Evolutionary conservation across 2,329 filamentous ascomycete genomes (phyloP).

Genomic region (Domatiomyces globalis): DNA sequence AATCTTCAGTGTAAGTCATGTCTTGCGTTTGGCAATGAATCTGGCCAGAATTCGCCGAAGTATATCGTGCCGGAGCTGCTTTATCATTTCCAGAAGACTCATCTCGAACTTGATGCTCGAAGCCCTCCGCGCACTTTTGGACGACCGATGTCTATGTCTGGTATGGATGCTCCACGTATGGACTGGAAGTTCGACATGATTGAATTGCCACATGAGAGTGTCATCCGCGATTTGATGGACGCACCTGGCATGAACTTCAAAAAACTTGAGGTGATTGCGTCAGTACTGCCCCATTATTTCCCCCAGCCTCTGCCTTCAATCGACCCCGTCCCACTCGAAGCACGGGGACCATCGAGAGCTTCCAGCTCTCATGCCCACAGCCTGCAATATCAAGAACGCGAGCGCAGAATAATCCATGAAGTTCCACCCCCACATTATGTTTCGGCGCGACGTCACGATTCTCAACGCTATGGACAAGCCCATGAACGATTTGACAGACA

Average conservation of each 20-base stretch:
- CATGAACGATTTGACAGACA: neutral
- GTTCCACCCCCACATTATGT: neutral
- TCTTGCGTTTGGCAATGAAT: constrained; percentile 1
- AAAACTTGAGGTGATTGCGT: neutral
- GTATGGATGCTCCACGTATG: constrained; percentile 19
- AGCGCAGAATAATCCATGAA: neutral
- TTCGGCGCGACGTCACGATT: neutral
- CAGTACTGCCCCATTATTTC: neutral
- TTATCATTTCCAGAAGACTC: constrained; percentile 26
- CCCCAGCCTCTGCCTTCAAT: neutral
- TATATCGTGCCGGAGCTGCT: constrained; percentile 23
- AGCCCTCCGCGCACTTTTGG: neutral
- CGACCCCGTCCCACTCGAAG: neutral
- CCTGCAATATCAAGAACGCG: neutral
- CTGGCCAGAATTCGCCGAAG: constrained; percentile 7
- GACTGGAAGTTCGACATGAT: constrained; percentile 51
- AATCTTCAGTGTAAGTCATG: constrained; percentile 44
- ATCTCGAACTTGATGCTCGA: constrained; percentile 21
- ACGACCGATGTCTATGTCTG: constrained; percentile 12
- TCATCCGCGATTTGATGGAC: constrained; percentile 22
- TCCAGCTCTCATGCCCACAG: neutral
- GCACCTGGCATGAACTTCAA: neutral
- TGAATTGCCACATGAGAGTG: constrained; percentile 38
- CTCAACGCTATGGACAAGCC: neutral
- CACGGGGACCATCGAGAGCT: neutral